Evolutionary conservation across 75 land plant species (phyloP).

Genomic region (Pseudotsuga menziesii): DNA sequence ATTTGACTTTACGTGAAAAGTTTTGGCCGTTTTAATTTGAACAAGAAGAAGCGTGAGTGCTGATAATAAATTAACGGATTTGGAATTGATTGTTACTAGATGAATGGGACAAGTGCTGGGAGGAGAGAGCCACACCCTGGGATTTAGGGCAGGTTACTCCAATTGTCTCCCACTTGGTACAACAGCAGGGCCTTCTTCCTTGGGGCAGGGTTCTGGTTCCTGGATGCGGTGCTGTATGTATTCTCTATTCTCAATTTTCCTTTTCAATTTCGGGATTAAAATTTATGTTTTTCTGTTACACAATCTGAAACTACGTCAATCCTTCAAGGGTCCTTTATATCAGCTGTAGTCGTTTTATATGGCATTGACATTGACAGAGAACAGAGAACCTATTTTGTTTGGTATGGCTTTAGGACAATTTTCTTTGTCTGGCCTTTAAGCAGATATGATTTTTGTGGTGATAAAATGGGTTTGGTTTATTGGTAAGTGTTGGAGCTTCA

Average conservation of each 20-base stretch:
- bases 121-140: conserved; percentile 75
- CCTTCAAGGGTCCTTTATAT: too few relatives aligned
- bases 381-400: too few relatives aligned
- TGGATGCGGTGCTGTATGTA: conserved; percentile 82
- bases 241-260: not conserved
- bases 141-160: conserved; percentile 76
- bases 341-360: too few relatives aligned
- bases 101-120: conserved; percentile 87
- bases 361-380: too few relatives aligned
- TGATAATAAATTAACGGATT: not conserved
- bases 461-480: too few relatives aligned
- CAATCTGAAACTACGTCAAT: too few relatives aligned
- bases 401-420: too few relatives aligned
- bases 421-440: too few relatives aligned
- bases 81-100: conserved; percentile 13
- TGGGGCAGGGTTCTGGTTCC: conserved; percentile 71
- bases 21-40: not conserved
- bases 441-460: too few relatives aligned
- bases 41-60: not conserved
- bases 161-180: conserved; percentile 48
- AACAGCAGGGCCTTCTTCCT: conserved; percentile 41
- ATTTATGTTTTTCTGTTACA: too few relatives aligned
- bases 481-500: too few relatives aligned
- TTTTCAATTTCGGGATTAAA: not conserved
- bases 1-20: not conserved